phyloP scores from a whole-genome alignment of 345 rosid genomes.

The Pelargonium nanum region DNA sequence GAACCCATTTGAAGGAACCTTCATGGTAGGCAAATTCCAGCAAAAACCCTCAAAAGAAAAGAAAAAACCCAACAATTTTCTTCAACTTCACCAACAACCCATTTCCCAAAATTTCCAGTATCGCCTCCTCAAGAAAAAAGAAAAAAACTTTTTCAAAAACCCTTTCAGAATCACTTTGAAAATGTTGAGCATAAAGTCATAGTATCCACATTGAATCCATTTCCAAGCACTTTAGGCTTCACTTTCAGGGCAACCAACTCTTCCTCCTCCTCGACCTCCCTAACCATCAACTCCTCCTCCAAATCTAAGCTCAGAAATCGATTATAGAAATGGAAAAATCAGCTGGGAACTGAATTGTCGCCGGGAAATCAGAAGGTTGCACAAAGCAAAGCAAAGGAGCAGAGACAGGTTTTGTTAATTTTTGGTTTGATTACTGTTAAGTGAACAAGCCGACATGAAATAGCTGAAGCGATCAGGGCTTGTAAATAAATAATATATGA shows the following conservation, averaged over 20 bases:
- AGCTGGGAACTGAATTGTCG: constrained; percentile 50
- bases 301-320: constrained; percentile 8
- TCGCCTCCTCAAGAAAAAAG: constrained; percentile 3
- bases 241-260: neutral
- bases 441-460: constrained; percentile 70
- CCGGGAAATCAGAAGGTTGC: constrained; percentile 55
- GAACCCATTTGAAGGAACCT: constrained; percentile 77
- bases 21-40: constrained; percentile 42
- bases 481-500: constrained; percentile 5
- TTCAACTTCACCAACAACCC: constrained; percentile 10
- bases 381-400: constrained; percentile 31
- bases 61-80: neutral
- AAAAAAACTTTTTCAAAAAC: neutral
- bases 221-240: neutral
- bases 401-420: constrained; percentile 30
- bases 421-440: constrained; percentile 17
- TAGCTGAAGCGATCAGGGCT: constrained; percentile 25
- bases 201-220: constrained; percentile 3
- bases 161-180: neutral
- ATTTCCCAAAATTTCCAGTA: constrained; percentile 15
- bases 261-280: constrained; percentile 5
- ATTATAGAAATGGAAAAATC: constrained; percentile 8
- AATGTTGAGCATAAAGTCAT: neutral
- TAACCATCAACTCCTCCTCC: neutral
- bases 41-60: constrained; percentile 7